These are phyloP conservation scores for Tulasnella sp. DNA, from an alignment of 768 basidiomycete species.

Conservation along the genomic window DNA sequence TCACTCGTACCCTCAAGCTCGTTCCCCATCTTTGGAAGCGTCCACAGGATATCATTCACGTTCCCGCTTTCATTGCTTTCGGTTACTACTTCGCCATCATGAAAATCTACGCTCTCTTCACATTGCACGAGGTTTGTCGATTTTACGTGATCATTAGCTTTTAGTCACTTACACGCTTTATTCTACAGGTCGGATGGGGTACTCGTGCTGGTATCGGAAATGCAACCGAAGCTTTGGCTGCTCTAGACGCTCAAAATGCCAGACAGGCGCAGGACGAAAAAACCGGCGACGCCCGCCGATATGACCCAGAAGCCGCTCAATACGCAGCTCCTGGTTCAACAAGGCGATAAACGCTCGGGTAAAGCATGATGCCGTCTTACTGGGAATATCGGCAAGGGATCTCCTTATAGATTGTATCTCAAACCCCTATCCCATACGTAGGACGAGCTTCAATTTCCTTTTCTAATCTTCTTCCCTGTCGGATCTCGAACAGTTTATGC, in stretches of 20 bases:
- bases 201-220: constrained; percentile 91
- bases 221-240: constrained; percentile 60
- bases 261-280: neutral
- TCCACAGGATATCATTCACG: constrained; percentile 64
- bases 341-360: too few relatives aligned
- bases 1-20: constrained; percentile 43
- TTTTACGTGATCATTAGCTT: neutral
- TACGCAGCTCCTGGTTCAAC: too few relatives aligned
- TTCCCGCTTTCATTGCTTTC: constrained; percentile 78
- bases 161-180: neutral
- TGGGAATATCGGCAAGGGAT: too few relatives aligned
- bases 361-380: too few relatives aligned
- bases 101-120: constrained; percentile 85
- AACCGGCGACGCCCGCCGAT: constrained; percentile 7
- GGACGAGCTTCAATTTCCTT: too few relatives aligned
- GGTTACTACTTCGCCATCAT: constrained; percentile 92
- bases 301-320: constrained; percentile 15
- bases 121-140: constrained; percentile 69
- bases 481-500: too few relatives aligned
- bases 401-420: too few relatives aligned
- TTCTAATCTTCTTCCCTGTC: too few relatives aligned
- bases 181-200: constrained; percentile 53
- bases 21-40: constrained; percentile 68
- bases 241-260: constrained; percentile 29
- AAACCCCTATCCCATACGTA: too few relatives aligned